Conservation (phyloP, 2,329 filamentous ascomycete species). For the Penicillium thymicola region DNA sequence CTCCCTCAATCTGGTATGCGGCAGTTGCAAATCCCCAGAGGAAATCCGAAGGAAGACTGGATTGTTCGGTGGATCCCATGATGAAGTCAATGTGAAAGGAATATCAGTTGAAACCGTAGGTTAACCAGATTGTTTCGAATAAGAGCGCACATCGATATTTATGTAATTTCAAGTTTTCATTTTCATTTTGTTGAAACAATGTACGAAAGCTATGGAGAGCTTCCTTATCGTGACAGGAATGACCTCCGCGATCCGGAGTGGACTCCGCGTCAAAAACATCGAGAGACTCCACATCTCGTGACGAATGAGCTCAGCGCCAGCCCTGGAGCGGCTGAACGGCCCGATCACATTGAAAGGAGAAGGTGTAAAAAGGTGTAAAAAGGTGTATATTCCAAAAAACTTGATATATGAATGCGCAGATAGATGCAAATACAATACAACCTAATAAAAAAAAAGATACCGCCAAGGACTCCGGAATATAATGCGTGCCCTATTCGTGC, state of each 20-base stretch:
- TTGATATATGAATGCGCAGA: background rate
- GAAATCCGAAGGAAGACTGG: conserved; percentile 63
- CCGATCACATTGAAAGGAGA: conserved; percentile 10
- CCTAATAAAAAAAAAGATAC: conserved; percentile 4
- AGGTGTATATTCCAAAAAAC: background rate
- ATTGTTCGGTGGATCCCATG: conserved; percentile 29
- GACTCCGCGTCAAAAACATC: conserved; percentile 20
- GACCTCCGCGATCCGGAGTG: conserved; percentile 24
- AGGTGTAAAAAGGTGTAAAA: background rate
- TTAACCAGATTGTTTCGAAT: background rate
- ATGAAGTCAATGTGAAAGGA: conserved; percentile 1
- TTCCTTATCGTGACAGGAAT: conserved; percentile 27
- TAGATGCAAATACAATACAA: conserved; percentile 1
- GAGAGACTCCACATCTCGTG: conserved; percentile 11
- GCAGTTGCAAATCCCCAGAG: conserved; percentile 79
- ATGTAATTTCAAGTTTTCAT: conserved; percentile 1
- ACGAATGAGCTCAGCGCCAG: conserved; percentile 5
- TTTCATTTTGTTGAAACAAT: background rate
- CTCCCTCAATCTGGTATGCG: conserved; percentile 84
- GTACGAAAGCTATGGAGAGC: conserved; percentile 6
- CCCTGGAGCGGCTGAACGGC: conserved; percentile 7
- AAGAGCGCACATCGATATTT: conserved; percentile 6
- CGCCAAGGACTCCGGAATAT: conserved; percentile 19
- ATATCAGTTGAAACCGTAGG: background rate
- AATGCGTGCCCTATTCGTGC: conserved; percentile 19